Evolutionary conservation across 176 grass and related monocot species (phyloP), one percentile per base, ranked within the genome.

Genomic region (Metroxylon sagu): DNA sequence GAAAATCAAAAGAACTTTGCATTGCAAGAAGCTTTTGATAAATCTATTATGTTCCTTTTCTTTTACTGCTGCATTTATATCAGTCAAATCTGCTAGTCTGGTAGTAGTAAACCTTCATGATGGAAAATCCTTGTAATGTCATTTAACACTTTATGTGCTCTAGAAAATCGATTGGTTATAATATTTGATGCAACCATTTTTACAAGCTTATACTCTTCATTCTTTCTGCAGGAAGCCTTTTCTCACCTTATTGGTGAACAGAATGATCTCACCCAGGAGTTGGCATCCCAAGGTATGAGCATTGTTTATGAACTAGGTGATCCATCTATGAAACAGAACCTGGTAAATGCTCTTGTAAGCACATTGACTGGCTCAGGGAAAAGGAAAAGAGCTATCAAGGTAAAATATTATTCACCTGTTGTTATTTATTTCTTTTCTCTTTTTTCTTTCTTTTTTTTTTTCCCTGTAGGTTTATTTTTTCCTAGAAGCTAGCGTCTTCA

Each of bases 231-330:
- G 91, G 91, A 96, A 82, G 77, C 91, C 25, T 74, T 96, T 75
- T 90, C 91, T 18, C 86, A 96, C 56, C 86, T 96, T 74, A 76
- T 96, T 68, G 91, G 91, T 69, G 91, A 96, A 79, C 78, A 77
- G 25, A 90, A 96, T 90, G 86, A 96, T 67, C 86, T 96, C 60
- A 96, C 86, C 49, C 91, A 96, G 81, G 91, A 96, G 83, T 81
- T 96, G 72, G 86, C 91, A 31, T 96, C 91, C 67, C 91, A 96
- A 96, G 91, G 91, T 52, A 96, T 96, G 91, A 96, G 91, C 67
- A 96, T 96, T 49, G 91, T 96, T 29, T 96, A 96, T 50, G 91
- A 96, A 68, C 86, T 96, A 77, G 91, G 91, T 57, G 86, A 96
- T 71, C 66, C 74, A 64, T 96, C 91, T 61, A 96, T 84, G 91